phyloP scores from a whole-genome alignment of 1,139 yeast species.

The Hansenula lynferdii region DNA sequence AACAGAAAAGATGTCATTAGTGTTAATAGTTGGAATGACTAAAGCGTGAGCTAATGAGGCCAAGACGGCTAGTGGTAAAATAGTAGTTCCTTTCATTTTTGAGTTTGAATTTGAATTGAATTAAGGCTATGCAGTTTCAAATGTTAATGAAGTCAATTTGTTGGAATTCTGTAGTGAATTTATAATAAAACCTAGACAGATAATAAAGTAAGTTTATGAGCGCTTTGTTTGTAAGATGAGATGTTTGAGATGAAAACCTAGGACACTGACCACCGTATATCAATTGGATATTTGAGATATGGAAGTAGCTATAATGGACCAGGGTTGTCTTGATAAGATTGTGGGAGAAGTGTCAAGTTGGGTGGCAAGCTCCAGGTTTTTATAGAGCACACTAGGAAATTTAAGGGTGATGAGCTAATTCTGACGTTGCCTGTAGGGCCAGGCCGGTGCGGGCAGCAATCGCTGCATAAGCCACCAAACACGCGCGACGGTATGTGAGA shows the following conservation, averaged over 20 bases:
- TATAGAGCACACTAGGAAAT: constrained; percentile 1
- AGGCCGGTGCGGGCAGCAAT: neutral
- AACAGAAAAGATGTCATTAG: constrained; percentile 15
- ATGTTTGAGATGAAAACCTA: no score
- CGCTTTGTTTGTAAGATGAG: no score
- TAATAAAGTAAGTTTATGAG: no score
- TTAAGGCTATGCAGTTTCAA: neutral
- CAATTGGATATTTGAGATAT: no score
- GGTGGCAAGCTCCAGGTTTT: constrained; percentile 1
- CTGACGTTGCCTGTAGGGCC: neutral
- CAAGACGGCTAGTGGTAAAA: constrained; percentile 45
- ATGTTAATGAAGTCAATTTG: neutral
- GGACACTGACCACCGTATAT: no score
- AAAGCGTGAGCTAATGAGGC: constrained; percentile 53
- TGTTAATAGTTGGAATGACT: constrained; percentile 49
- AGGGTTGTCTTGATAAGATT: no score
- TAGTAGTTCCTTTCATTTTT: constrained; percentile 28
- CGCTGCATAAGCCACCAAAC: no score
- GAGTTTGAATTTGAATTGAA: neutral
- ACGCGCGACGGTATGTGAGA: no score
- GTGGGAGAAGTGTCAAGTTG: neutral
- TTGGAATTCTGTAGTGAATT: neutral
- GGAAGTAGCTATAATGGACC: no score
- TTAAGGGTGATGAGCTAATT: constrained; percentile 1
- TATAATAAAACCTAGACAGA: neutral